Evolutionary conservation across 1,139 yeast genomes (phyloP).

Genomic region (Scheffersomyces segobiensis): DNA sequence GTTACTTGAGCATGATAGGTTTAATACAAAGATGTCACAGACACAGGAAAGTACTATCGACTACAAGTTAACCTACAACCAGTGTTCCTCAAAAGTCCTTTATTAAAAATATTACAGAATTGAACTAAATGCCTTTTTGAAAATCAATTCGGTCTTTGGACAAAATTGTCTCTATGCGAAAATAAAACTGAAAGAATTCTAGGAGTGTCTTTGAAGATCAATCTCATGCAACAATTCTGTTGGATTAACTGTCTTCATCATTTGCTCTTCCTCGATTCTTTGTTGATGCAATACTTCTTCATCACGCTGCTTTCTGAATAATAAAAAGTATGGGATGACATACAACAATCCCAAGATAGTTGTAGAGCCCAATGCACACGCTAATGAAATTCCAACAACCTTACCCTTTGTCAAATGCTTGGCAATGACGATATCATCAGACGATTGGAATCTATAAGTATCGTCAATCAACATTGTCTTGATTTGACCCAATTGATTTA

Average conservation of each 20-base stretch:
- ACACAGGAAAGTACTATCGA: too few species aligned
- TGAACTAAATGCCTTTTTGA: not conserved
- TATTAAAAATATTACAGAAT: not conserved
- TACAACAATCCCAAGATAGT: conserved; percentile 65
- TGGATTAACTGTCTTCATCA: conserved; percentile 69
- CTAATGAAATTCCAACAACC: conserved; percentile 84
- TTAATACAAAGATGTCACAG: too few species aligned
- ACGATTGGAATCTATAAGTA: conserved; percentile 37
- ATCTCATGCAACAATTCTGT: conserved; percentile 61
- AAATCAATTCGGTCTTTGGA: not conserved
- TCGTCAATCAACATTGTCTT: conserved; percentile 39
- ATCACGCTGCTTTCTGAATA: conserved; percentile 46
- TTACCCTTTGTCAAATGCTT: conserved; percentile 55
- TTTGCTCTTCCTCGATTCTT: conserved; percentile 65
- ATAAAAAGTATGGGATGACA: conserved; percentile 51
- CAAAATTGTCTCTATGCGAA: conserved; percentile 1
- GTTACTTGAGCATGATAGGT: too few species aligned
- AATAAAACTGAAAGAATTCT: conserved; percentile 1
- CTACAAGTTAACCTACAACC: too few species aligned
- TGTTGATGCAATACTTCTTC: conserved; percentile 28
- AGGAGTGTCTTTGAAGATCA: conserved; percentile 41
- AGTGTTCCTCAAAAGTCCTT: not conserved
- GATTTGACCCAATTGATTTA: conserved; percentile 29
- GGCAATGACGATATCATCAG: conserved; percentile 29
- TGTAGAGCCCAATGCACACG: conserved; percentile 83